Evolutionary conservation across 805 yeast genomes (phyloP).

Genomic region (Cyberlindnera saturnus): DNA sequence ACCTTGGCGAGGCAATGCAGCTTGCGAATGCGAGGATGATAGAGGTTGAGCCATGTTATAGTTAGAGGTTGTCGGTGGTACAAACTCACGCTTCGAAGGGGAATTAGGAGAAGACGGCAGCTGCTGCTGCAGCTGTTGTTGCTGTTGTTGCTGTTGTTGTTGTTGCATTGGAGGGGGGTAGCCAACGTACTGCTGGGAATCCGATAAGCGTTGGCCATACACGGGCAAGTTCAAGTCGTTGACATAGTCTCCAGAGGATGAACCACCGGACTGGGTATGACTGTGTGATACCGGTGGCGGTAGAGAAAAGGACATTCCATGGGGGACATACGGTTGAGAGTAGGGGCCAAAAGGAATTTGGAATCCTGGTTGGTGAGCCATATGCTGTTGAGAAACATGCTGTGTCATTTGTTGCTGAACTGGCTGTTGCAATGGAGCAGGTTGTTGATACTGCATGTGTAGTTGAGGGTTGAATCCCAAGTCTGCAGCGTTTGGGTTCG

Average conservation of each 20-base stretch:
- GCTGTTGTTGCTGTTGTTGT: slow-evolving; percentile 2
- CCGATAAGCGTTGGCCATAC: background rate
- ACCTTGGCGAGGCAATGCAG: too few relatives aligned
- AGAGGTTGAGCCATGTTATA: background rate
- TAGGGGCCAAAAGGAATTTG: background rate
- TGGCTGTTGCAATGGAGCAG: background rate
- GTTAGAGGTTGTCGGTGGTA: background rate
- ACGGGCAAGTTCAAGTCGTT: slow-evolving; percentile 1
- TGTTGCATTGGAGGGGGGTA: slow-evolving; percentile 16
- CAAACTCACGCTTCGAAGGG: background rate
- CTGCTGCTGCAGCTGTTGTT: background rate
- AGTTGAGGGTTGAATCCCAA: slow-evolving; percentile 15
- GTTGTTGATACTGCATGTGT: slow-evolving; percentile 2
- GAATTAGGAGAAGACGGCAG: background rate
- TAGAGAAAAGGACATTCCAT: slow-evolving; percentile 1
- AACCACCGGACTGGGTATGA: slow-evolving; percentile 1
- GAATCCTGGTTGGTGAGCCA: background rate
- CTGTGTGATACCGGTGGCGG: slow-evolving; percentile 2
- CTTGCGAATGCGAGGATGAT: too few relatives aligned
- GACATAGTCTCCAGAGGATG: background rate
- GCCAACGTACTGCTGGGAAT: background rate
- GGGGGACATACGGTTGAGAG: background rate
- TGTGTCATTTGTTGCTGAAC: background rate
- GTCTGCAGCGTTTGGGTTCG: slow-evolving; percentile 17
- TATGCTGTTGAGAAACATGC: background rate